phyloP scores from a whole-genome alignment of 805 yeast genomes.

The Wickerhamiella qilinensis region DNA sequence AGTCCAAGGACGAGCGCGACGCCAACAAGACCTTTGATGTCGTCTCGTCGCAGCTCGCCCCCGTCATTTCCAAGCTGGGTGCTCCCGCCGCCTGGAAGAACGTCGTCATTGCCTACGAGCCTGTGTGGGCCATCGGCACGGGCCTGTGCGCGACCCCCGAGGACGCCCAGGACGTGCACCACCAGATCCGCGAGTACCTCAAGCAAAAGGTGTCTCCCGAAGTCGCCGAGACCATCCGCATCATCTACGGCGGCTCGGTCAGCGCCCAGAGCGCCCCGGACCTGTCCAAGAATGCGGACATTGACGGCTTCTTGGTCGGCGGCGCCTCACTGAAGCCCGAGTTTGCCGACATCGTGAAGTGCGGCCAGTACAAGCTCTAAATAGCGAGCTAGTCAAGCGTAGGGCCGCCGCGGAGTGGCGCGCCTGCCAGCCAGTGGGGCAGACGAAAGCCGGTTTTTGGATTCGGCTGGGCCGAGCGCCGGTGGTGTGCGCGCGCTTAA shows the following conservation, averaged over 20 bases:
- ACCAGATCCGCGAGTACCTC: constrained; percentile 71
- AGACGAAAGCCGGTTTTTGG: no score
- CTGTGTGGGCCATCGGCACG: constrained; percentile 99
- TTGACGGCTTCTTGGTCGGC: constrained; percentile 98
- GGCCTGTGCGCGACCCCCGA: constrained; percentile 98
- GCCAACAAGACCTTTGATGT: constrained; percentile 74
- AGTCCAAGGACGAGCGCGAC: constrained; percentile 89
- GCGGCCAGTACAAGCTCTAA: no score
- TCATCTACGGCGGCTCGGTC: constrained; percentile 97
- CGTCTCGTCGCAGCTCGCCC: constrained; percentile 75
- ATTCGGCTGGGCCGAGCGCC: no score
- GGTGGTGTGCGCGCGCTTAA: no score
- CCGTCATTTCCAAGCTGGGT: constrained; percentile 67
- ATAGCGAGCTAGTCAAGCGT: no score
- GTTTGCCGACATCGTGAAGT: constrained; percentile 87
- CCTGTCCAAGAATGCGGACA: constrained; percentile 83
- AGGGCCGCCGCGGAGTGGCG: no score
- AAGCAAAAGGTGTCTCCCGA: constrained; percentile 58
- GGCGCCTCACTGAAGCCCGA: constrained; percentile 99
- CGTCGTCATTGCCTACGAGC: constrained; percentile 95
- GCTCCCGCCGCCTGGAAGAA: constrained; percentile 63
- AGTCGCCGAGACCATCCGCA: constrained; percentile 67
- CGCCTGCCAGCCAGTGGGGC: no score
- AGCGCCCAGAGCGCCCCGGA: constrained; percentile 84
- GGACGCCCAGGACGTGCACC: constrained; percentile 94